Evolutionary conservation across 768 basidiomycete species (phyloP).

Genomic region (Mycena latifolia): DNA sequence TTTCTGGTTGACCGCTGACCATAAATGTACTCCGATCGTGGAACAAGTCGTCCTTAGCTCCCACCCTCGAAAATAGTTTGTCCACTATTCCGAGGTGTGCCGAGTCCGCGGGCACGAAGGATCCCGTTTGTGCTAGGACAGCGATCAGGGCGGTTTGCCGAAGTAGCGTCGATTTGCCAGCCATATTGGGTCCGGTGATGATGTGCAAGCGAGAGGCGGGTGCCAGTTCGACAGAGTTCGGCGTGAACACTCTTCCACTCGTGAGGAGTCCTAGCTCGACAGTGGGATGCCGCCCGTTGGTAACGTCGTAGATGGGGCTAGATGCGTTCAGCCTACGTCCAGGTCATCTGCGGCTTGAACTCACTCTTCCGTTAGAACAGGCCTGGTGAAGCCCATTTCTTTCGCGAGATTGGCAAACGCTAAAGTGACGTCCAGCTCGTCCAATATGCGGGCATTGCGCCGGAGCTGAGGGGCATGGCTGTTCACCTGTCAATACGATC

Average conservation of each 20-base stretch:
- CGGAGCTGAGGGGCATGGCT: conserved; percentile 67
- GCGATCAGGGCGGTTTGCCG: conserved; percentile 92
- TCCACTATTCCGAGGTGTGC: conserved; percentile 91
- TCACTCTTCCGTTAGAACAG: conserved; percentile 78
- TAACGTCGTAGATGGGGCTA: conserved; percentile 73
- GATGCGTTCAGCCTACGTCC: conserved; percentile 6
- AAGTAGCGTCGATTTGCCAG: conserved; percentile 93
- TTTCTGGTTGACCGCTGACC: conserved; percentile 52
- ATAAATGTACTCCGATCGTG: conserved; percentile 96
- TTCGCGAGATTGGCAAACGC: conserved; percentile 85
- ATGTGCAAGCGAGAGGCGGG: conserved; percentile 75
- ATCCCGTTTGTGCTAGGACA: conserved; percentile 92
- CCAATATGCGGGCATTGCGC: conserved; percentile 81
- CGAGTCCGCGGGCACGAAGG: conserved; percentile 90
- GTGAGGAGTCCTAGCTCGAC: conserved; percentile 90
- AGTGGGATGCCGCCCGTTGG: conserved; percentile 90
- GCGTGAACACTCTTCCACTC: conserved; percentile 82
- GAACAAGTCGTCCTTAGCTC: conserved; percentile 95
- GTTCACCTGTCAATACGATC: conserved; percentile 65
- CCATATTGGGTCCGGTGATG: conserved; percentile 97
- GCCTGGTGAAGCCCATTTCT: conserved; percentile 83
- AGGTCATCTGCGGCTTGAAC: conserved; percentile 37
- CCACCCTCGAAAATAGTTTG: conserved; percentile 92
- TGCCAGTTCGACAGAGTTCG: conserved; percentile 81
- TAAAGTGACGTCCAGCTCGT: conserved; percentile 89